Conservation (phyloP, 1,284 basidiomycete species). For the Irpex sp. region DNA sequence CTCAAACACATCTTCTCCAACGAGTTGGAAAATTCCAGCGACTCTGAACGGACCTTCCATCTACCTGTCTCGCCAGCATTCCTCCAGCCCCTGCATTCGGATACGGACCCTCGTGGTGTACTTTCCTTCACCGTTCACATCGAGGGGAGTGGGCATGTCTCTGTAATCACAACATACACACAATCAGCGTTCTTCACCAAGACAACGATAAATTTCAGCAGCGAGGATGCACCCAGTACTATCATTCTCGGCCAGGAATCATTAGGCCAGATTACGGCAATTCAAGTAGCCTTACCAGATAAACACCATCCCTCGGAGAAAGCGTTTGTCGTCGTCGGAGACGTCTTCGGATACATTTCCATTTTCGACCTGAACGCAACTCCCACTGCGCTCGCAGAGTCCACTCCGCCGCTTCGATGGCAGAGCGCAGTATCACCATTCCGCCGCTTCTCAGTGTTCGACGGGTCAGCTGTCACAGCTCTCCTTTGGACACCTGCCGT, state of each 20-base stretch:
- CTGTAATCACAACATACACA: conserved; percentile 43
- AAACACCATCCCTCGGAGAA: conserved; percentile 25
- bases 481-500: conserved; percentile 58
- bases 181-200: conserved; percentile 48
- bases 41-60: background rate
- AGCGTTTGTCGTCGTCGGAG: conserved; percentile 56
- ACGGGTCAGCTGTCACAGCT: conserved; percentile 56
- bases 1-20: conserved; percentile 12
- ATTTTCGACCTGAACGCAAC: conserved; percentile 52
- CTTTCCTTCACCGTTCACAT: conserved; percentile 23
- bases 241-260: conserved; percentile 50
- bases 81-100: background rate
- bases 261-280: conserved; percentile 42
- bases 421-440: conserved; percentile 27
- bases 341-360: conserved; percentile 54
- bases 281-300: conserved; percentile 45
- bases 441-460: conserved; percentile 55
- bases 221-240: conserved; percentile 29
- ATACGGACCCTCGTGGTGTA: conserved; percentile 2
- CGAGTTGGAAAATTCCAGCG: background rate
- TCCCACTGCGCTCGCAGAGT: conserved; percentile 12
- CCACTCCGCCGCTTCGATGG: conserved; percentile 1
- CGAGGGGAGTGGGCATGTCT: conserved; percentile 12
- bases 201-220: conserved; percentile 30
- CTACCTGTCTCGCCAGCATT: background rate